These are phyloP conservation scores for Edaphochlamys debaryana DNA, from an alignment of 139 green algal genomes.

Conservation along the genomic window DNA sequence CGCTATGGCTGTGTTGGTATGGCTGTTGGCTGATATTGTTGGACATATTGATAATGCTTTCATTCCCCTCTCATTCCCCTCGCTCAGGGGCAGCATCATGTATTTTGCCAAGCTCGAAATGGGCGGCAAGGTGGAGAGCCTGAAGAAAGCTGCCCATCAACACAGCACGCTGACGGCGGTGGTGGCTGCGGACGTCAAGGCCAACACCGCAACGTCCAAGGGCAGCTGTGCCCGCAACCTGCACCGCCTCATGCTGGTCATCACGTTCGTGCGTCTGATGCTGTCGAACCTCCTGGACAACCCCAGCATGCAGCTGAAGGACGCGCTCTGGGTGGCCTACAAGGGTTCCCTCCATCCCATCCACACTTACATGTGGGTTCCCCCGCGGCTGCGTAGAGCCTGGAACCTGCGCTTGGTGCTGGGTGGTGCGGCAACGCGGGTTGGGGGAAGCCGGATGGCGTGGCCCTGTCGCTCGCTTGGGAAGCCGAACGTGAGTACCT, in stretches of 20 bases:
- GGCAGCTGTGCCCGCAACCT: slow-evolving; percentile 64
- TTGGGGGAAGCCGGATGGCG: too few relatives aligned
- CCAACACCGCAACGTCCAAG: slow-evolving; percentile 49
- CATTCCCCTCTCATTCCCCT: too few relatives aligned
- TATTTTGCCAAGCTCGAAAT: slow-evolving; percentile 52
- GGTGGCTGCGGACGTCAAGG: slow-evolving; percentile 47
- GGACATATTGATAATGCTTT: too few relatives aligned
- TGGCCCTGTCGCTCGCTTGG: too few relatives aligned
- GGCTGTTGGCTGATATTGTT: too few relatives aligned
- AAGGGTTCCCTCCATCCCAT: slow-evolving; percentile 52
- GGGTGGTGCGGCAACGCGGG: too few relatives aligned
- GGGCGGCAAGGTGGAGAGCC: slow-evolving; percentile 38
- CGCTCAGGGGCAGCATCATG: slow-evolving; percentile 16
- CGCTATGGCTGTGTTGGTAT: too few relatives aligned
- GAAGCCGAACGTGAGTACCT: too few relatives aligned
- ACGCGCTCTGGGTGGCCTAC: slow-evolving; percentile 51
- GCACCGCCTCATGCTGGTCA: slow-evolving; percentile 56
- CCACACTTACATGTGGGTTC: slow-evolving; percentile 63
- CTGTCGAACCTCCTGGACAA: slow-evolving; percentile 47
- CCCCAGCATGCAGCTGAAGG: slow-evolving; percentile 44
- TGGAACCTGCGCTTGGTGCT: too few relatives aligned
- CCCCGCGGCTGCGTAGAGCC: too few relatives aligned
- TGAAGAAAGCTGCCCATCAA: slow-evolving; percentile 6
- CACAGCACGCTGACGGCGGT: neutral
- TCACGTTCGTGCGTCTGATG: slow-evolving; percentile 59